Conservation (phyloP, 2,329 filamentous ascomycete species). For the Botrytis fabae region DNA sequence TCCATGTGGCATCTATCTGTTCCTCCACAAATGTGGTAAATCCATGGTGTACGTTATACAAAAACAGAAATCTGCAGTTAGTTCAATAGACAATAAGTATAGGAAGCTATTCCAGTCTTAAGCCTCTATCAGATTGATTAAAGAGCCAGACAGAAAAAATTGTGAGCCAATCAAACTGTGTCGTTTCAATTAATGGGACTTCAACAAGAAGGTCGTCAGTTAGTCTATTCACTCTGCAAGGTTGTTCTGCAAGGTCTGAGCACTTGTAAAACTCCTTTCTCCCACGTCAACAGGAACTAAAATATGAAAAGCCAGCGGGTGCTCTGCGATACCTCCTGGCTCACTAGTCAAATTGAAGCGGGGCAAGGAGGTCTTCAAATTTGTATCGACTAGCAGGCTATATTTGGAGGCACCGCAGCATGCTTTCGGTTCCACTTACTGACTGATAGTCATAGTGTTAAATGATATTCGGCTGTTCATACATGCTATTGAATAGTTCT, state of each 20-base stretch:
- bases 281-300: not conserved
- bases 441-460: not conserved
- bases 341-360: slow-evolving; percentile 2
- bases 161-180: not conserved
- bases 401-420: not conserved
- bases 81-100: not conserved
- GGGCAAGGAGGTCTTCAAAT: slow-evolving; percentile 8
- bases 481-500: not conserved
- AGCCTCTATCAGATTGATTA: not conserved
- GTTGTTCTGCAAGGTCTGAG: not conserved
- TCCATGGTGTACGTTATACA: not conserved
- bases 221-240: slow-evolving; percentile 2
- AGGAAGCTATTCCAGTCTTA: not conserved
- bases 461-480: not conserved
- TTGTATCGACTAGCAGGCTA: not conserved
- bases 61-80: not conserved
- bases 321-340: not conserved
- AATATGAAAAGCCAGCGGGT: not conserved
- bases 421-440: not conserved
- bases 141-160: not conserved
- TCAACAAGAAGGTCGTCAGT: not conserved
- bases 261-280: not conserved
- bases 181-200: not conserved
- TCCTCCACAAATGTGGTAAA: not conserved
- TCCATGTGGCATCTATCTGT: not conserved